phyloP scores from a whole-genome alignment of 306 rosid species.

The Ormosia emarginata region DNA sequence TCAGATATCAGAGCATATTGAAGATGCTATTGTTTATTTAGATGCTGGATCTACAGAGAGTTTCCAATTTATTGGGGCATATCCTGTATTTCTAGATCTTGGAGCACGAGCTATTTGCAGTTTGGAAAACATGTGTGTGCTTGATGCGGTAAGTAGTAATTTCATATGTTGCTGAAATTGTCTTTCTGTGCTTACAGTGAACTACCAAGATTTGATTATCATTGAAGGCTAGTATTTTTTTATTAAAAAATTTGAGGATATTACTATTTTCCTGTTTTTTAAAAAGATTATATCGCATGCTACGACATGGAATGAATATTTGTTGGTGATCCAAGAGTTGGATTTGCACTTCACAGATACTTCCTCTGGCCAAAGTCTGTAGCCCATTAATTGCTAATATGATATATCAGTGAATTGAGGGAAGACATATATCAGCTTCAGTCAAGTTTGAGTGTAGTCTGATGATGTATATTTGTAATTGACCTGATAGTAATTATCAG shows the following conservation, averaged over 20 bases:
- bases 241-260: background rate
- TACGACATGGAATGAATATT: background rate
- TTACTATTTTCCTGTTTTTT: background rate
- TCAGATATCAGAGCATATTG: constrained; percentile 77
- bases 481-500: background rate
- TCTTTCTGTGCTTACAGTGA: background rate
- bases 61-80: constrained; percentile 76
- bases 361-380: background rate
- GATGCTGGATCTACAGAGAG: constrained; percentile 87
- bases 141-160: constrained; percentile 54
- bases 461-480: background rate
- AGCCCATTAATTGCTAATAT: background rate
- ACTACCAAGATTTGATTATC: background rate
- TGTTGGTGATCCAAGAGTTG: background rate
- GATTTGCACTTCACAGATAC: background rate
- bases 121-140: constrained; percentile 57
- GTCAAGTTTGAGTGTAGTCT: background rate
- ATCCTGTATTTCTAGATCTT: constrained; percentile 60
- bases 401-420: background rate
- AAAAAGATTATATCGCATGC: background rate
- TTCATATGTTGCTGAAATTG: constrained; percentile 1
- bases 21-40: constrained; percentile 67
- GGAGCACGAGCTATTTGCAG: constrained; percentile 78
- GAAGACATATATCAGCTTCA: background rate
- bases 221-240: background rate